A percentile compares a stretch with the other conserved stretches of the same genome.
Evolutionary conservation across 352 stramenopile species (phyloP).

Genomic region (Globisporangium rhizosaccharum): DNA sequence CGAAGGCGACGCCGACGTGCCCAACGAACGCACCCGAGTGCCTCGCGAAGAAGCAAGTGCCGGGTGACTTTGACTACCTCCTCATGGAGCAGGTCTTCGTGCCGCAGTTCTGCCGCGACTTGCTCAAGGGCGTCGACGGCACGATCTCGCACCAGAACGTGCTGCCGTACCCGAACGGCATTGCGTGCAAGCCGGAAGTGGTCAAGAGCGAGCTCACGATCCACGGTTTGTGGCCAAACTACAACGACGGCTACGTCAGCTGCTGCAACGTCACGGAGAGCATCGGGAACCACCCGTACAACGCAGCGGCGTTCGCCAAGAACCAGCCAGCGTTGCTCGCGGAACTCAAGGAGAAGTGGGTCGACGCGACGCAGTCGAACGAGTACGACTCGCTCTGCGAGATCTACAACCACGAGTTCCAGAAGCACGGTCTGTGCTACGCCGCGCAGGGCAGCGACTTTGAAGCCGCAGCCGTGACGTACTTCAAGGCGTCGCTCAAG

Average conservation of each 20-base stretch:
- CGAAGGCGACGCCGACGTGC: constrained; percentile 54
- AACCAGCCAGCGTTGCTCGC: constrained; percentile 46
- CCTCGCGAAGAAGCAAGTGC: constrained; percentile 56
- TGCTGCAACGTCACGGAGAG: constrained; percentile 60
- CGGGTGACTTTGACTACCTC: constrained; percentile 75
- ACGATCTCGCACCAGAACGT: constrained; percentile 82
- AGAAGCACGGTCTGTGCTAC: constrained; percentile 86
- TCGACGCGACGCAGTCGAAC: constrained; percentile 23
- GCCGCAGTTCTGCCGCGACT: constrained; percentile 79
- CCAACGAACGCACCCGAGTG: constrained; percentile 46
- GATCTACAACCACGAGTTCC: constrained; percentile 86
- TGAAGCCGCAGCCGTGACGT: constrained; percentile 12
- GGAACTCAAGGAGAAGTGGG: constrained; percentile 56
- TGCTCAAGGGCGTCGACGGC: constrained; percentile 62
- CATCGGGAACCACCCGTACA: constrained; percentile 52
- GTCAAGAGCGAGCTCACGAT: constrained; percentile 62
- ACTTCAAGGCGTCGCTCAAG: constrained; percentile 18
- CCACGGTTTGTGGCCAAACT: constrained; percentile 76
- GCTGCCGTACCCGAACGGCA: constrained; percentile 49
- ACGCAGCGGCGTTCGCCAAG: constrained; percentile 36
- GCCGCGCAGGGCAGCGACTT: constrained; percentile 23
- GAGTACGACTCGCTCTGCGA: constrained; percentile 48
- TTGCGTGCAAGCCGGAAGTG: constrained; percentile 35
- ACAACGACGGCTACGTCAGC: constrained; percentile 63
- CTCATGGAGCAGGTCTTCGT: constrained; percentile 75